Conservation (phyloP, 139 green algal genomes). For the Chlorella sp. region DNA sequence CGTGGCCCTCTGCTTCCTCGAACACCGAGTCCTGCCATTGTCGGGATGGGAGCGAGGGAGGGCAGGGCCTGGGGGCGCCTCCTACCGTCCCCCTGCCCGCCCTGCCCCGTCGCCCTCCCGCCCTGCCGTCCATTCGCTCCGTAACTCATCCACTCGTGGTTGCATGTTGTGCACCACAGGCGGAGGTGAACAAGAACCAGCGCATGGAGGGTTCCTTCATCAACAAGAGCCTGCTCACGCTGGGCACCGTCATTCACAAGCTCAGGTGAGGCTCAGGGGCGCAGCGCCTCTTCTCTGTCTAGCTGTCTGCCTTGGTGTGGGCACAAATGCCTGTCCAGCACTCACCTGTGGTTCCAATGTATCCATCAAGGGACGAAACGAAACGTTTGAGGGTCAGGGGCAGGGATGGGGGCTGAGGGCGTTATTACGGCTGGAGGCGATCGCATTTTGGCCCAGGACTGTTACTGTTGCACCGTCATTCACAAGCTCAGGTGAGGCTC, state of each 20-base stretch:
- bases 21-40: no score
- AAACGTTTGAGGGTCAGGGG: no score
- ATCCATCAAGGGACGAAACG: no score
- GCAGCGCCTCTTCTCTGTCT: no score
- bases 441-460: no score
- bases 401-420: no score
- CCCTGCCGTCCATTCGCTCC: no score
- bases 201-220: conserved; percentile 92
- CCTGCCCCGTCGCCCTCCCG: neutral
- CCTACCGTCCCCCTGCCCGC: neutral
- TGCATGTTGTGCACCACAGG: conserved; percentile 40
- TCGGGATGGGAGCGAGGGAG: neutral
- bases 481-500: conserved; percentile 57
- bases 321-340: no score
- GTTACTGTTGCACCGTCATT: conserved; percentile 95
- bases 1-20: no score
- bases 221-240: conserved; percentile 95
- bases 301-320: no score
- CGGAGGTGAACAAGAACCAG: conserved; percentile 72
- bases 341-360: no score
- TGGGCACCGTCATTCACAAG: conserved; percentile 94
- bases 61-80: neutral
- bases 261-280: conserved; percentile 47
- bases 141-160: neutral
- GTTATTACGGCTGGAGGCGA: no score